Percentiles rank a stretch among this genome's conserved stretches.
These are phyloP conservation scores for Bryoerythrophyllum caledonicum DNA, from an alignment of 225 moss, liverwort and hornwort species.

Conservation along the genomic window DNA sequence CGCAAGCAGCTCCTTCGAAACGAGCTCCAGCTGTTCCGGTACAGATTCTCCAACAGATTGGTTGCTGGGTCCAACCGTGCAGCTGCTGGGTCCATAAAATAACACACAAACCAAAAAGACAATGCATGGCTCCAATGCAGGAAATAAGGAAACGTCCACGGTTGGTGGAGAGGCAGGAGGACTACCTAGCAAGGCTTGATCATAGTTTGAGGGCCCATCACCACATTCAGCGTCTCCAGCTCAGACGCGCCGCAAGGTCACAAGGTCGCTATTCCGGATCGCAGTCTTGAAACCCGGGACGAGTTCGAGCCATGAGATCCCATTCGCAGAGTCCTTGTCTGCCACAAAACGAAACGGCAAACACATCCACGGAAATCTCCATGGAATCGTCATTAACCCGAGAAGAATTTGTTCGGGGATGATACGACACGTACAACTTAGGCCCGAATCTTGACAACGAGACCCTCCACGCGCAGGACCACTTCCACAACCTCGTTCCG, in stretches of 20 bases:
- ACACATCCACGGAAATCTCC: no score
- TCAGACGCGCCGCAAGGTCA: constrained; percentile 79
- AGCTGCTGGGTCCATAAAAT: constrained; percentile 89
- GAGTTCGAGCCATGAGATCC: constrained; percentile 82
- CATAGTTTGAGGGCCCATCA: constrained; percentile 77
- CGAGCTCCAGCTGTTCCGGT: constrained; percentile 85
- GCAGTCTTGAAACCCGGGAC: constrained; percentile 81
- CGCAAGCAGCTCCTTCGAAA: constrained; percentile 82
- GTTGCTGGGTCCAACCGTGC: no score
- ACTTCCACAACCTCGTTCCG: constrained; percentile 90
- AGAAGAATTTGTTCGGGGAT: no score
- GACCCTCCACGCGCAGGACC: no score
- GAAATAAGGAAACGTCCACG: neutral
- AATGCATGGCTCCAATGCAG: neutral
- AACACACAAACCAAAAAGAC: constrained; percentile 51
- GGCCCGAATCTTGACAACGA: no score
- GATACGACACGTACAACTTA: no score
- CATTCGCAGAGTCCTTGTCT: constrained; percentile 78
- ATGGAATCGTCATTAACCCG: no score
- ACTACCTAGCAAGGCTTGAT: constrained; percentile 88
- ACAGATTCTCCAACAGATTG: constrained; percentile 89
- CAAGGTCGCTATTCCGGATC: constrained; percentile 79
- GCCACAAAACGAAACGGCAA: constrained; percentile 92
- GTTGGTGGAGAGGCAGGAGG: neutral
- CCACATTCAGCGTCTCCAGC: constrained; percentile 85